phyloP scores from a whole-genome alignment of 768 basidiomycete genomes.

The Zangia roseola region DNA sequence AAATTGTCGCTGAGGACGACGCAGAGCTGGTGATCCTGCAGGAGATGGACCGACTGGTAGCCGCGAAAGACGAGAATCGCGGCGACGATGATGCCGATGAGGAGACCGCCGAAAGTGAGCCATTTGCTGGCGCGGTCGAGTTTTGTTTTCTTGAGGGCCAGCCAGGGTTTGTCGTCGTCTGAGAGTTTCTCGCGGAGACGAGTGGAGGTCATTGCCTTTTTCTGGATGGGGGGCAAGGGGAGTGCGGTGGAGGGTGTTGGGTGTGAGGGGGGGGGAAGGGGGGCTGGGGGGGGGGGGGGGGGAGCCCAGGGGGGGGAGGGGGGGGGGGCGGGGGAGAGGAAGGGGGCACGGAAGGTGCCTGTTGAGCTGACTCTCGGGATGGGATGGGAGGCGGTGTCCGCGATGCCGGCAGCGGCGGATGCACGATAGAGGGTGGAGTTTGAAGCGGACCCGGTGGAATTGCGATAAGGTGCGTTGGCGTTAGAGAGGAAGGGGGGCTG shows the following conservation, averaged over 20 bases:
- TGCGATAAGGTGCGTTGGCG: conserved; percentile 41
- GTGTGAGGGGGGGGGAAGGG: conserved; percentile 28
- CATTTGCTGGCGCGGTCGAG: conserved; percentile 42
- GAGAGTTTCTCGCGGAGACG: conserved; percentile 52
- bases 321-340: conserved; percentile 69
- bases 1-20: conserved; percentile 53
- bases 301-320: conserved; percentile 64
- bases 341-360: conserved; percentile 60
- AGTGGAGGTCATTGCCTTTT: conserved; percentile 41
- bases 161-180: conserved; percentile 47
- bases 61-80: conserved; percentile 48
- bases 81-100: conserved; percentile 42
- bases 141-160: conserved; percentile 33
- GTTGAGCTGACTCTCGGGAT: conserved; percentile 43
- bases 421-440: conserved; percentile 31
- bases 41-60: conserved; percentile 38
- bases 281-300: conserved; percentile 50
- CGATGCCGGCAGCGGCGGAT: conserved; percentile 21
- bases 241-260: conserved; percentile 30
- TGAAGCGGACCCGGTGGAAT: conserved; percentile 24
- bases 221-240: conserved; percentile 43
- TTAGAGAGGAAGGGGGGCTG: conserved; percentile 46
- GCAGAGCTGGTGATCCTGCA: conserved; percentile 38
- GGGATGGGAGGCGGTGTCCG: conserved; percentile 8
- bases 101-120: conserved; percentile 42